These are phyloP conservation scores for Geotrichum cucujoidarum DNA, from an alignment of 1,139 yeast species.

Conservation along the genomic window DNA sequence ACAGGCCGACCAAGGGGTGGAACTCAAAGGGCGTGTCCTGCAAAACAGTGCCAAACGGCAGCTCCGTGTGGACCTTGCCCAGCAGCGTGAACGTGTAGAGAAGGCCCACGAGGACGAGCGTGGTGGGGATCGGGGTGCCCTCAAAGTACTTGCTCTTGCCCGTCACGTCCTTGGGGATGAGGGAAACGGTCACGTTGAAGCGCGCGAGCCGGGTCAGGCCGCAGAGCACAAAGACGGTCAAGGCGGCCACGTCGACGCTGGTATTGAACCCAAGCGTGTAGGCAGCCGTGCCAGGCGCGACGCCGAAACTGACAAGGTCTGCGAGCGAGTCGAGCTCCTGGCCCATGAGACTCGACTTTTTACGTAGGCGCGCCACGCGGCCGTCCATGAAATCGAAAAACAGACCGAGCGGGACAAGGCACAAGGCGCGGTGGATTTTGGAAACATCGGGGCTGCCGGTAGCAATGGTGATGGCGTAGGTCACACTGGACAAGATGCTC, in stretches of 20 bases:
- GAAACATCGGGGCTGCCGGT: conserved; percentile 23
- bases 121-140: conserved; percentile 95
- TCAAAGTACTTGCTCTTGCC: conserved; percentile 81
- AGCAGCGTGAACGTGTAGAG: conserved; percentile 60
- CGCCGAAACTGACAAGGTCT: conserved; percentile 87
- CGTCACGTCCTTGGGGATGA: conserved; percentile 75
- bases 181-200: conserved; percentile 88
- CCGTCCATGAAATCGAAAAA: conserved; percentile 97
- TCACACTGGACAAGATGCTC: conserved; percentile 76
- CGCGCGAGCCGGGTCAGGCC: conserved; percentile 92
- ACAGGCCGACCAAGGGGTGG: conserved; percentile 64
- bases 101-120: conserved; percentile 63
- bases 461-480: conserved; percentile 45
- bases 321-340: conserved; percentile 96
- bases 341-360: conserved; percentile 90
- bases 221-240: conserved; percentile 84
- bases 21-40: conserved; percentile 58
- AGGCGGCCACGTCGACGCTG: conserved; percentile 67
- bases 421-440: conserved; percentile 84
- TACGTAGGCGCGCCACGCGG: conserved; percentile 89
- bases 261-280: conserved; percentile 87
- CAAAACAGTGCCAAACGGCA: conserved; percentile 60
- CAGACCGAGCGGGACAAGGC: conserved; percentile 79
- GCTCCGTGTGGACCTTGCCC: conserved; percentile 39
- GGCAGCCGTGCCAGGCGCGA: conserved; percentile 89